Conservation (phyloP, 2,329 filamentous ascomycete species). For the Plectosphaerella sp. region DNA sequence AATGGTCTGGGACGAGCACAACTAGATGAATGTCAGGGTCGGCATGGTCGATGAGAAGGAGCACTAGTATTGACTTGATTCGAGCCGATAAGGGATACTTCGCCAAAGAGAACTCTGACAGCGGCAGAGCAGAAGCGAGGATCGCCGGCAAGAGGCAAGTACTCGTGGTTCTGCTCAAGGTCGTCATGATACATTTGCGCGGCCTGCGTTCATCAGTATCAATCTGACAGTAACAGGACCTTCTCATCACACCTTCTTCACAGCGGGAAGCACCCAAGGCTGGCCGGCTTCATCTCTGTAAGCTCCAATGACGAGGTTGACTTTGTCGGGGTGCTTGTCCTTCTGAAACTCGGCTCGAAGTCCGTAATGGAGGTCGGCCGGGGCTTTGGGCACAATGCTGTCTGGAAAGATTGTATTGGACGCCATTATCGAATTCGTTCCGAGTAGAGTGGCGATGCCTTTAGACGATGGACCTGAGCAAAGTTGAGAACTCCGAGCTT, state of each 20-base stretch:
- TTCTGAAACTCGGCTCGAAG: constrained; percentile 83
- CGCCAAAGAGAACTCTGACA: constrained; percentile 82
- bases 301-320: constrained; percentile 3
- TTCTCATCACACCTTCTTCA: not conserved
- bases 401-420: constrained; percentile 63
- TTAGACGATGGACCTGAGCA: no score
- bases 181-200: constrained; percentile 85
- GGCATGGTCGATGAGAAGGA: not conserved
- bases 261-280: not conserved
- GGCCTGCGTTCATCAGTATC: constrained; percentile 51
- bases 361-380: constrained; percentile 92
- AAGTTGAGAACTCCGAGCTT: no score
- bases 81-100: constrained; percentile 61
- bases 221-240: no score
- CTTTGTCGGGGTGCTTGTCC: constrained; percentile 59
- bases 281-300: constrained; percentile 2
- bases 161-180: constrained; percentile 93
- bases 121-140: constrained; percentile 82
- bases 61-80: not conserved
- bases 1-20: constrained; percentile 55
- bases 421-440: not conserved
- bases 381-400: constrained; percentile 78
- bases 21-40: constrained; percentile 31
- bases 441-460: no score
- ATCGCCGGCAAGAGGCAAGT: constrained; percentile 91